These are phyloP conservation scores for Oryza longistaminata DNA, from an alignment of 176 grass and related monocot genomes.

Conservation along the genomic window DNA sequence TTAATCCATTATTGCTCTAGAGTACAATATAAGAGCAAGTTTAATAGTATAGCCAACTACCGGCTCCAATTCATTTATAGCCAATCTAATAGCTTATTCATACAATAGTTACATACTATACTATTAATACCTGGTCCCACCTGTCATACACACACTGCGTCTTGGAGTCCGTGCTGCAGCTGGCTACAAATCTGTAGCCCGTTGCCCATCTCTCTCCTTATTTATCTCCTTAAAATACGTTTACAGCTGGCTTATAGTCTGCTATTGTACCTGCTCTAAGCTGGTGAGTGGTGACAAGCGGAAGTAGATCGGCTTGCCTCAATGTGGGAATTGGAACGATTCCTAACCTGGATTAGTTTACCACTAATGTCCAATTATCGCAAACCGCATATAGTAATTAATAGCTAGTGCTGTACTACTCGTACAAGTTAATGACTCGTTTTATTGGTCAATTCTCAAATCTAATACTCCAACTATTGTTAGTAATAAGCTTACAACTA, in stretches of 20 bases:
- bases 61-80: too few species aligned
- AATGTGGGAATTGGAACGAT: neutral
- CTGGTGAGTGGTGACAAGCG: slow-evolving; percentile 21
- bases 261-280: too few species aligned
- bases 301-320: neutral
- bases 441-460: neutral
- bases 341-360: neutral
- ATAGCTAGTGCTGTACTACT: neutral
- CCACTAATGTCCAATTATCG: slow-evolving; percentile 26
- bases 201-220: too few species aligned
- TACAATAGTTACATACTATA: too few species aligned
- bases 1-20: slow-evolving; percentile 33
- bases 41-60: too few species aligned
- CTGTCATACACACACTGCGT: too few species aligned
- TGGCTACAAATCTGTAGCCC: too few species aligned
- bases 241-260: too few species aligned
- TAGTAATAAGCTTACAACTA: slow-evolving; percentile 18
- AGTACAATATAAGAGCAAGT: slow-evolving; percentile 25
- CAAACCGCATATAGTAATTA: neutral
- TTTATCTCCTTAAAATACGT: too few species aligned
- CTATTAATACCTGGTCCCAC: too few species aligned
- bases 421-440: neutral
- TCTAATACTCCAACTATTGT: neutral
- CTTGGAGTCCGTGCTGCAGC: too few species aligned
- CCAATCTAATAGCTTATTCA: too few species aligned